Conservation (phyloP, 2,329 filamentous ascomycete species). For the Lachnellula occidentalis region DNA sequence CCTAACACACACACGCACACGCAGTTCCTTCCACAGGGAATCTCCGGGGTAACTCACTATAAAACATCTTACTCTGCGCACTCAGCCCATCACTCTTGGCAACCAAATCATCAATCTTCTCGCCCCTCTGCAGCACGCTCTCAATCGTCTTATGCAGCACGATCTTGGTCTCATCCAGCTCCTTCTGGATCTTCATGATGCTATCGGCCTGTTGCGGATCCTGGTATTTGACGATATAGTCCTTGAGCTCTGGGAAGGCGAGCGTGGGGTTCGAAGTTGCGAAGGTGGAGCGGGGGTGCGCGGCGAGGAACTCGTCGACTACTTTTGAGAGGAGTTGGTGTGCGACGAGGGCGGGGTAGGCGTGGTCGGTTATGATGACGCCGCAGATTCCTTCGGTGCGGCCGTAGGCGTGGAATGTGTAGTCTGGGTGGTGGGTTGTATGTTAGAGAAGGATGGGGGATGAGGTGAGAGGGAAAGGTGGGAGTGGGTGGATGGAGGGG, state of each 20-base stretch:
- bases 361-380: constrained; percentile 71
- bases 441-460: not conserved
- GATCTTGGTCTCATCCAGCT: constrained; percentile 96
- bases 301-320: constrained; percentile 77
- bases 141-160: constrained; percentile 96
- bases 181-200: constrained; percentile 92
- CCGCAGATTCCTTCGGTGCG: constrained; percentile 69
- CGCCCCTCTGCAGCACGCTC: constrained; percentile 78
- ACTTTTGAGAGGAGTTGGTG: constrained; percentile 84
- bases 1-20: not conserved
- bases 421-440: constrained; percentile 39
- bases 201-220: constrained; percentile 85
- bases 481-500: not conserved
- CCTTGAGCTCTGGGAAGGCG: constrained; percentile 68
- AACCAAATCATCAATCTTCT: constrained; percentile 94
- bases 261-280: constrained; percentile 48
- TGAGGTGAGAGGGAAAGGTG: not conserved
- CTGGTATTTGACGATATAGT: constrained; percentile 60
- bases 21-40: not conserved
- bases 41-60: constrained; percentile 51
- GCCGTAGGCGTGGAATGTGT: constrained; percentile 74
- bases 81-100: constrained; percentile 89
- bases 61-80: constrained; percentile 96
- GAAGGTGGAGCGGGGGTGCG: constrained; percentile 68
- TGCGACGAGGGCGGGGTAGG: constrained; percentile 72